Conservation (phyloP, 2,329 filamentous ascomycete genomes). For the Colletotrichum noveboracense region DNA sequence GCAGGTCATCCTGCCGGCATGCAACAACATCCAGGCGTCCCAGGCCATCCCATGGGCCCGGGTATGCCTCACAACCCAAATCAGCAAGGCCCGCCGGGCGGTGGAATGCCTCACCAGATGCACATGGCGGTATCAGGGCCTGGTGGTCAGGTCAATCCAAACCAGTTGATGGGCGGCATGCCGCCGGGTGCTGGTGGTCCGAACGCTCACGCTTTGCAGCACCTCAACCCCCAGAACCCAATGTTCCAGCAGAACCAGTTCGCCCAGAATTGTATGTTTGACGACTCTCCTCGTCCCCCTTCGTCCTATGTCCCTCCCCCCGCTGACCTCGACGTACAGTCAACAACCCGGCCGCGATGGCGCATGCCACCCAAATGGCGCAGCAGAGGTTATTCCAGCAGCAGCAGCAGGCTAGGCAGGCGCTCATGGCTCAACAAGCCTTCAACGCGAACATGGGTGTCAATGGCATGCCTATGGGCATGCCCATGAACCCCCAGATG, state of each 20-base stretch:
- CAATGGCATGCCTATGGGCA: conserved; percentile 56
- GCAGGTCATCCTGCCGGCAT: conserved; percentile 73
- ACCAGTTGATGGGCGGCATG: conserved; percentile 78
- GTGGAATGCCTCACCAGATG: conserved; percentile 70
- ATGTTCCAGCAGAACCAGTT: conserved; percentile 62
- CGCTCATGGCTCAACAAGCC: conserved; percentile 59
- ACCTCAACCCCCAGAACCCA: conserved; percentile 69
- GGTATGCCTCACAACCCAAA: conserved; percentile 72
- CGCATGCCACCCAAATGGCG: conserved; percentile 47
- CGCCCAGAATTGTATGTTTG: conserved; percentile 16
- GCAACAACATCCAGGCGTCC: conserved; percentile 73
- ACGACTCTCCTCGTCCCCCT: not conserved
- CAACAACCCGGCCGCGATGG: conserved; percentile 41
- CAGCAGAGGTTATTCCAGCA: conserved; percentile 65
- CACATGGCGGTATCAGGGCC: conserved; percentile 78
- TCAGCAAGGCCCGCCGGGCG: conserved; percentile 71
- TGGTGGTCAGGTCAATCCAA: conserved; percentile 74
- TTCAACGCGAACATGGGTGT: conserved; percentile 53
- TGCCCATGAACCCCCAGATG: conserved; percentile 53
- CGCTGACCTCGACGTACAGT: conserved; percentile 26
- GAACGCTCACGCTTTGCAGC: conserved; percentile 74
- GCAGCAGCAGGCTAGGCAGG: conserved; percentile 55
- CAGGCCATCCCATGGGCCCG: conserved; percentile 67
- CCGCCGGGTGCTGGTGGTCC: conserved; percentile 68
- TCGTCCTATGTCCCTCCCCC: not conserved